Evolutionary conservation across 2,329 filamentous ascomycete genomes (phyloP), one percentile per base, ranked within the genome.

Genomic region (Fusarium piperis): DNA sequence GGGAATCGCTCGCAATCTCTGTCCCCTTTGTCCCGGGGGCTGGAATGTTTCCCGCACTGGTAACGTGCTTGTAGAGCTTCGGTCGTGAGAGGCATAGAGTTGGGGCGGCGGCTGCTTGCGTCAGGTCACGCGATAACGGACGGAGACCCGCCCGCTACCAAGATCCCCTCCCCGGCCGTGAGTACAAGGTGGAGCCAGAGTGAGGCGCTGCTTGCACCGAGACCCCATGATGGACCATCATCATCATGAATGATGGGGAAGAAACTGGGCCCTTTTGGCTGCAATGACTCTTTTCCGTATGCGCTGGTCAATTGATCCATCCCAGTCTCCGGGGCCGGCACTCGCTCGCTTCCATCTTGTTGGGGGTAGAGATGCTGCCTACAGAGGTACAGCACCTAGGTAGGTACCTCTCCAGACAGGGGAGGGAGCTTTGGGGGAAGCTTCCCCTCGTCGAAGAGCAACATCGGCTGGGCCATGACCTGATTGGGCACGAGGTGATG

Each of bases 71-170:
- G 48, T 16, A 51, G 36, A 63, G 59, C 59, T 55, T 64, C 33
- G 26, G 39, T 65, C 48, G 61, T 73, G 67, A 61, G 61, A 65
- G 58, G 32, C 48, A 62, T 60, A 73, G 64, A 73, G 69, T 75
- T 76, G 65, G 61, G 60, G 56, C 67, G 67, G 59, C 62, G 62
- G 73, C 75, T 75, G 74, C 66, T 78, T 79, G 77, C 77, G 76
- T 75, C 75, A 76, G 77, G 77, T 79, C 77, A 78, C 77, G 76
- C 77, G 77, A 79, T 79, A 64, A 73, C 65, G 65, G 70, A 68
- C 64, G 70, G 71, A 70, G 74, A 57, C 63, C 74, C 65, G 57
- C 64, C 66, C 53, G 60, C 52, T 64, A 46, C 55, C 33, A 32
- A 52, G 55, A 56, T 65, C 52, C 51, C 20, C 53, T 41, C 30